Conservation (phyloP, 768 basidiomycete species). For the Leccinum longicurvipes region DNA sequence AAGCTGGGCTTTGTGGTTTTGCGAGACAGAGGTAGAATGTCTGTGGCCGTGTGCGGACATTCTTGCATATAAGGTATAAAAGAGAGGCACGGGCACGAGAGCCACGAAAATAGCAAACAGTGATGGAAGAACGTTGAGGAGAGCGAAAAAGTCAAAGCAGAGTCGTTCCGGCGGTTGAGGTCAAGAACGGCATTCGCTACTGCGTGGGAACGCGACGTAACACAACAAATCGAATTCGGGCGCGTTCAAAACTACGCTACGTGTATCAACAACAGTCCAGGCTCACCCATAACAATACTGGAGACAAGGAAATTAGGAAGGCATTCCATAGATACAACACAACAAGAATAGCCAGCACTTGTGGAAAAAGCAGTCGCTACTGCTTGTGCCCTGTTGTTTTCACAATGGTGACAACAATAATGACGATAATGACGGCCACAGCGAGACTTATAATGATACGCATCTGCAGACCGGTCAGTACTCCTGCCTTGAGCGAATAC, state of each 20-base stretch:
- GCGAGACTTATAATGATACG: constrained; percentile 93
- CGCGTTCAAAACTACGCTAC: constrained; percentile 14
- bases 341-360: constrained; percentile 24
- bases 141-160: no score
- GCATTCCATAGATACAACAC: constrained; percentile 46
- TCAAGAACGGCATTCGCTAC: constrained; percentile 9
- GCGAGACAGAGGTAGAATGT: constrained; percentile 56
- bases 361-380: constrained; percentile 4
- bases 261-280: constrained; percentile 22
- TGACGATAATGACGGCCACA: constrained; percentile 85
- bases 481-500: constrained; percentile 1
- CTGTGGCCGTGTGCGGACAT: constrained; percentile 60
- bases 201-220: constrained; percentile 29
- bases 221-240: constrained; percentile 23
- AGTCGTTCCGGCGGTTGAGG: no score
- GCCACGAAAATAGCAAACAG: constrained; percentile 29
- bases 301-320: constrained; percentile 30
- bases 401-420: constrained; percentile 94
- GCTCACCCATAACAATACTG: constrained; percentile 13
- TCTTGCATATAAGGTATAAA: constrained; percentile 33
- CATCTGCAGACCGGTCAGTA: constrained; percentile 56
- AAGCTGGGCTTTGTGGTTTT: constrained; percentile 86
- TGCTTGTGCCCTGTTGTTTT: constrained; percentile 65
- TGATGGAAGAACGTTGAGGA: no score
- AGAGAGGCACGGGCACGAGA: constrained; percentile 33